phyloP scores from a whole-genome alignment of 2,329 filamentous ascomycete species.

The Aspergillus alliaceus region DNA sequence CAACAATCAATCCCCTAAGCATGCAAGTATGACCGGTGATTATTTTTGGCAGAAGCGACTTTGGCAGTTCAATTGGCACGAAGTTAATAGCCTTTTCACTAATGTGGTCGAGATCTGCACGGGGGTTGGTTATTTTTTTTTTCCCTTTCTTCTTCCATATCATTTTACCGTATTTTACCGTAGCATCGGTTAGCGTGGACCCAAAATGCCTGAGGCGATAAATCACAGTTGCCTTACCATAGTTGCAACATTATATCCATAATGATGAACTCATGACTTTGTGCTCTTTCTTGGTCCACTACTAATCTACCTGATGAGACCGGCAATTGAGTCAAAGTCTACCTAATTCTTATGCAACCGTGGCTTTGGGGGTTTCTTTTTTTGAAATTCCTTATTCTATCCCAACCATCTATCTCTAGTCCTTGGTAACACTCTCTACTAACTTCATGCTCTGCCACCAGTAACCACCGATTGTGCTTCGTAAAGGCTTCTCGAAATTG shows the following conservation, averaged over 20 bases:
- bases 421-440: too few relatives aligned
- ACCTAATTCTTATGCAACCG: too few relatives aligned
- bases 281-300: neutral
- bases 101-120: neutral
- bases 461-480: too few relatives aligned
- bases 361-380: too few relatives aligned
- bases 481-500: too few relatives aligned
- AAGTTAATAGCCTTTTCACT: neutral
- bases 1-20: neutral
- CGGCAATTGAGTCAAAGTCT: too few relatives aligned
- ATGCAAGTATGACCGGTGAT: constrained; percentile 4
- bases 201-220: neutral
- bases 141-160: neutral
- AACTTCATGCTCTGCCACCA: too few relatives aligned
- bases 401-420: too few relatives aligned
- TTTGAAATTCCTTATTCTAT: too few relatives aligned
- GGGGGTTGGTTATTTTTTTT: neutral
- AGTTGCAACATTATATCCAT: neutral
- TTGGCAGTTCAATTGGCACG: neutral
- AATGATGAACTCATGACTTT: neutral
- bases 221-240: neutral
- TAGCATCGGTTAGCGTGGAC: neutral
- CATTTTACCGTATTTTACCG: neutral
- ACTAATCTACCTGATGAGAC: too few relatives aligned
- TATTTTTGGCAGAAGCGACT: neutral